phyloP scores from a whole-genome alignment of 2,329 filamentous ascomycete species.

The Penicillium palitans region DNA sequence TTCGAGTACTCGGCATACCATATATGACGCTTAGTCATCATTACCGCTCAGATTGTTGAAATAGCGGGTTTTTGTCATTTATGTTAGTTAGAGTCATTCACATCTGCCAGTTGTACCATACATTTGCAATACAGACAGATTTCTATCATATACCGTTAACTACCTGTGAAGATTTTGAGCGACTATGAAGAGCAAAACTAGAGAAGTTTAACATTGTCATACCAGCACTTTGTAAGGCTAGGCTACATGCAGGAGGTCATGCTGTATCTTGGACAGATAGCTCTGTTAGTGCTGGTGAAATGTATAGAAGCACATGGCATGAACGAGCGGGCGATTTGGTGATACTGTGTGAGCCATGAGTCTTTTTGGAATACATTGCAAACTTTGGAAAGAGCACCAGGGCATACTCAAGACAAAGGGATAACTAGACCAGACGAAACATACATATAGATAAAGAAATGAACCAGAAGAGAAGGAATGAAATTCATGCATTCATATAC shows the following conservation, averaged over 20 bases:
- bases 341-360: not conserved
- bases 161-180: not conserved
- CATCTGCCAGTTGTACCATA: too few species aligned
- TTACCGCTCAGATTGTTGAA: too few species aligned
- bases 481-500: not conserved
- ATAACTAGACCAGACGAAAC: not conserved
- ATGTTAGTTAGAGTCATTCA: too few species aligned
- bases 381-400: not conserved
- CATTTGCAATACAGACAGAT: too few species aligned
- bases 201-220: not conserved
- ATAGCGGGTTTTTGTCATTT: too few species aligned
- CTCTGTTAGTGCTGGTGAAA: not conserved
- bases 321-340: not conserved
- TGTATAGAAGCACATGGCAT: not conserved
- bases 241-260: not conserved
- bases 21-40: too few species aligned
- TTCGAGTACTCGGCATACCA: too few species aligned
- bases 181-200: not conserved
- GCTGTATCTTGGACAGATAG: not conserved
- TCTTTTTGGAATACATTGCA: too few species aligned
- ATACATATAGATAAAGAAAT: not conserved
- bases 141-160: not conserved
- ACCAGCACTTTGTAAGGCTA: not conserved
- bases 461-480: not conserved
- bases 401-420: not conserved